Evolutionary conservation across 768 basidiomycete species (phyloP), one percentile per base, ranked within the genome.

Genomic region (Rhizopogon vulgaris): DNA sequence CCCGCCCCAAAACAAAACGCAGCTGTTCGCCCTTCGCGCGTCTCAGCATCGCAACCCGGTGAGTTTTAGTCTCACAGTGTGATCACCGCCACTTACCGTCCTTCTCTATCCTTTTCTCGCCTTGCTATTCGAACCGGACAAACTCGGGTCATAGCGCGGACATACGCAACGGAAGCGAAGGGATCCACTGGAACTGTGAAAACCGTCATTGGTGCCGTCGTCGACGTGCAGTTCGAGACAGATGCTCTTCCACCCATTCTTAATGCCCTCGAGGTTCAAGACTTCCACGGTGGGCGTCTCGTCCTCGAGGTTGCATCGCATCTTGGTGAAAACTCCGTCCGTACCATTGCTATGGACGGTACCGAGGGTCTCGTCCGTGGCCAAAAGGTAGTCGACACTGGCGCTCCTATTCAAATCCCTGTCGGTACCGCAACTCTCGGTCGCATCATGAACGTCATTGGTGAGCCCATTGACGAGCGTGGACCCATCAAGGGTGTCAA

Each of bases 361-460:
- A 99, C 96, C 48, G 96, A 96, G 74, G 96, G 96, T 90, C 90
- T 99, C 67, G 94, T 99, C 59, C 94, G 96, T 74, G 96, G 96
- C 46, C 90, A 94, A 72, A 93, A 85, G 78, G 96, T 98, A 66
- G 67, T 96, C 65, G 96, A 98, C 75, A 96, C 95, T 38, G 96
- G 96, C 69, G 78, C 86, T 47, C 96, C 96, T 71, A 99, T 99
- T 74, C 79, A 80, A 74, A 91, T 99, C 57, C 96, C 96, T 60
- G 96, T 99, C 66, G 96, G 96, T 58, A 83, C 82, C 56, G 91
- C 81, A 53, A 94, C 91, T 52, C 86, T 99, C 54, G 96, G 96
- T 47, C 93, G 96, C 67, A 99, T 99, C 82, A 98, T 99, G 92
- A 99, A 98, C 75, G 96, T 99, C 74, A 98, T 99, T 75, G 96